These are phyloP conservation scores for Avena insularis DNA, from an alignment of 176 grass and related monocot genomes.

Conservation along the genomic window DNA sequence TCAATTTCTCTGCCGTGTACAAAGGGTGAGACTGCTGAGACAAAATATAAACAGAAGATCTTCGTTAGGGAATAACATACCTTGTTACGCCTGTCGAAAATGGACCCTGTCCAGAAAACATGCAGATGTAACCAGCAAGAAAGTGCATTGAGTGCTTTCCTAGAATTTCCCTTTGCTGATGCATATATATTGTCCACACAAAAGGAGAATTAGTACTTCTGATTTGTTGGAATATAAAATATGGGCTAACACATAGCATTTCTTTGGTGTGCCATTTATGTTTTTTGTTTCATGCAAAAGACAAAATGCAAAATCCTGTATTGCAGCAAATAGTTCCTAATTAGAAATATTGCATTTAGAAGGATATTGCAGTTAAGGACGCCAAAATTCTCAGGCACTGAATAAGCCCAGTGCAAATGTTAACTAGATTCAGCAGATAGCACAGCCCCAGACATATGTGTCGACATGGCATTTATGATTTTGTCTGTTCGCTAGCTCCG, in stretches of 20 bases:
- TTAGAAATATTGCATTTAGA: slow-evolving; percentile 8
- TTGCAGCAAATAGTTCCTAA: slow-evolving; percentile 19
- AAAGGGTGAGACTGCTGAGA: slow-evolving; percentile 11
- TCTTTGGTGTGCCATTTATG: slow-evolving; percentile 3
- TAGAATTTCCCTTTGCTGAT: slow-evolving; percentile 84
- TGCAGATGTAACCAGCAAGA: slow-evolving; percentile 81
- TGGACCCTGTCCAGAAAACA: slow-evolving; percentile 86
- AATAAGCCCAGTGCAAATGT: slow-evolving; percentile 25
- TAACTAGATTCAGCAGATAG: background rate
- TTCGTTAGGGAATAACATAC: slow-evolving; percentile 48
- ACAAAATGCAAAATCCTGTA: slow-evolving; percentile 20
- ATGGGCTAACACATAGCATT: slow-evolving; percentile 15
- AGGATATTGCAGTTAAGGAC: background rate
- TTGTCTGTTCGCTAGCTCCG: no score
- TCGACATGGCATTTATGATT: background rate
- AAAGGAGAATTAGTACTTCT: slow-evolving; percentile 43
- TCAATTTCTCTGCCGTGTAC: slow-evolving; percentile 74
- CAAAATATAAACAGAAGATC: slow-evolving; percentile 27
- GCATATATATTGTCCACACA: slow-evolving; percentile 68
- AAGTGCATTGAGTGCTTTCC: slow-evolving; percentile 73
- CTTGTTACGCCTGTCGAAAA: slow-evolving; percentile 76
- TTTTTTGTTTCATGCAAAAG: slow-evolving; percentile 12
- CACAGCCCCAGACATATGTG: background rate
- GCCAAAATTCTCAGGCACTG: background rate
- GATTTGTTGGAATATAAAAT: slow-evolving; percentile 30